Evolutionary conservation across 495 filamentous ascomycete genomes (phyloP), one percentile per base, ranked within the genome.

Genomic region (Hapsidospora chrysogenum): DNA sequence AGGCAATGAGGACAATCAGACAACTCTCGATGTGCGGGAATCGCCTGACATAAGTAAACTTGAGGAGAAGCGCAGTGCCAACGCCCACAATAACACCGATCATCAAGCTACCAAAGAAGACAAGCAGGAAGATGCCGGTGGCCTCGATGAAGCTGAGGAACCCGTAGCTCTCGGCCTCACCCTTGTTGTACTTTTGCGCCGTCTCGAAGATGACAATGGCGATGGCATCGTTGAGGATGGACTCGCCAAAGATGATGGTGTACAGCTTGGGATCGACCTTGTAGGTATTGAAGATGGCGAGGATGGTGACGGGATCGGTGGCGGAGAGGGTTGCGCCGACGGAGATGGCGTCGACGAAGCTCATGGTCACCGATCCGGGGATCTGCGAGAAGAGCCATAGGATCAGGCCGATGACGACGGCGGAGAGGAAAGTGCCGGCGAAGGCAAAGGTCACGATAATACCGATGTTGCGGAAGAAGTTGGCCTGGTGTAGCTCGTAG

Each of bases 371-470:
- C 54, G 89, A 85, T 25, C 92, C 60, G 15, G 83, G 80, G 42
- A 95, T 78, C 32, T 74, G 69, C 3, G 86, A 85, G 70, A 92
- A 96, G 4, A 94, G 51, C 59, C 68, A 97, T 29, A 96, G 61
- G 30, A 97, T 72, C 28, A 84, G 52, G 10, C 85, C 89, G 16
- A 96, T 74, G 18, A 93, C 87, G 20, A 95, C 69, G 31, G 89
- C 92, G 21, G 92, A 96, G 38, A 97, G 87, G 52, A 96, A 93
- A 10, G 89, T 96, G 9, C 92, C 89, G 30, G 82, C 85, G 45
- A 97, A 97, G 8, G 89, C 89, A 52, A 97, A 97, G n/a, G 89
- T 94, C 36, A 97, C 65, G 43, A 97, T 97, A 2, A 85, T 92
- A 28, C 89, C 92, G 41, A 96, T 93, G 50, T 96, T 93, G 35